Base-by-base conservation (phyloP, 1,139 yeast species). In the Hemisphaericaspora lyxosophila region DNA sequence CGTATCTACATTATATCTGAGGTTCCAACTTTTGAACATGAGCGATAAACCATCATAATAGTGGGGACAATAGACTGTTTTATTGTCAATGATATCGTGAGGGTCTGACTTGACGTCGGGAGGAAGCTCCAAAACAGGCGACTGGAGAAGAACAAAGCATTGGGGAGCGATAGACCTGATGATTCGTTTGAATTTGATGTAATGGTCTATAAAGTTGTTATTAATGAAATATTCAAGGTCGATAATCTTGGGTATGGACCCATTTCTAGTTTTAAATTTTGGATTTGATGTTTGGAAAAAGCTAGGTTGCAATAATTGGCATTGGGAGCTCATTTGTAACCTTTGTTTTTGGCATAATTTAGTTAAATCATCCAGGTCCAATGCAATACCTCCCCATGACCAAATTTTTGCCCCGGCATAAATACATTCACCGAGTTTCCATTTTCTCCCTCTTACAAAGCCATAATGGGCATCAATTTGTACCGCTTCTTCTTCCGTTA, bases 31-130 rank as follows among this genome's bases (percentile, higher is more conserved):
- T 59, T 88, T 88, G 58, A 86, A 84, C 92, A 90, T 82, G 20
- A 92, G 64, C 1, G 97, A 85, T 78, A 90, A 75, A 0, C 97
- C 97, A 58, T 90, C 97, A 54, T 90, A 90, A 55, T 82, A 90
- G 60, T 90, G 97, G 2, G 95, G 94, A 23, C 95, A 80, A 50
- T 82, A 83, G 0, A 85, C 80, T 0, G 90, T 82, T 42, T 73
- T 76, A 1, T 67, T 57, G 51, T 87, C 95, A 15, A 87, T 60
- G 29, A 80, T 59, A 3, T 68, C 51, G 7, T 71, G 54, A 1
- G 62, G 60, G 15, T 85, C 74, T 6, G 71, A 70, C 44, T 70
- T 73, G 40, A 88, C 60, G 7, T 62, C 58, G 0, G 97, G 97
- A 0, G 97, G 96, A 4, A 76, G 56, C 46, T 85, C 86, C 46